Evolutionary conservation across 2,329 filamentous ascomycete species (phyloP).

Genomic region (Penicillium brevicompactum): DNA sequence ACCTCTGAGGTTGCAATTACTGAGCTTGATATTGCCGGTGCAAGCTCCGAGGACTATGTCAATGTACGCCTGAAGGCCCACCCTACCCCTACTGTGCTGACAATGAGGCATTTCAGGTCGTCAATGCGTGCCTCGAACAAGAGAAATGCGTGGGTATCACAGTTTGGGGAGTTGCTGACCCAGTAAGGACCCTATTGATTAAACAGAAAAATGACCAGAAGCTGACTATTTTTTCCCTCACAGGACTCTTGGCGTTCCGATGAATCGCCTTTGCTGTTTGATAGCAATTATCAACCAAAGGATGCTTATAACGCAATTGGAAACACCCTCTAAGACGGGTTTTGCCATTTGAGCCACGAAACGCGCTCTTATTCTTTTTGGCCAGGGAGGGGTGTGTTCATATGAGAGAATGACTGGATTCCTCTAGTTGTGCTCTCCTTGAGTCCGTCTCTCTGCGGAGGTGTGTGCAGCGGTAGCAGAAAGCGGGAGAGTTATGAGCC

Average conservation of each 20-base stretch:
- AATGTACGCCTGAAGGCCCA: slow-evolving; percentile 38
- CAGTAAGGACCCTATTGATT: slow-evolving; percentile 12
- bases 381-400: too few species aligned
- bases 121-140: slow-evolving; percentile 60
- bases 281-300: slow-evolving; percentile 12
- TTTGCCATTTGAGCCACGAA: too few species aligned
- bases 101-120: slow-evolving; percentile 25
- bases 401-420: too few species aligned
- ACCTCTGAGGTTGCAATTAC: slow-evolving; percentile 64
- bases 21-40: slow-evolving; percentile 67
- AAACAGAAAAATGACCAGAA: neutral
- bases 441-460: too few species aligned
- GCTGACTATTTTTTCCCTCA: neutral
- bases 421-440: too few species aligned
- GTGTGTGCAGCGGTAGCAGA: too few species aligned
- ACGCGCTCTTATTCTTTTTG: too few species aligned
- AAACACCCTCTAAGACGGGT: slow-evolving; percentile 3
- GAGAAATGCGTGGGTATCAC: slow-evolving; percentile 67
- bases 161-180: slow-evolving; percentile 57
- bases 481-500: too few species aligned
- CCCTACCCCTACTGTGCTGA: slow-evolving; percentile 22
- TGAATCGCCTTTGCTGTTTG: slow-evolving; percentile 10
- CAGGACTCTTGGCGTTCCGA: slow-evolving; percentile 14
- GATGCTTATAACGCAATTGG: slow-evolving; percentile 13
- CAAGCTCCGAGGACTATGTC: slow-evolving; percentile 60